Conservation (phyloP, 2,329 filamentous ascomycete species). For the Thelonectria discophora region DNA sequence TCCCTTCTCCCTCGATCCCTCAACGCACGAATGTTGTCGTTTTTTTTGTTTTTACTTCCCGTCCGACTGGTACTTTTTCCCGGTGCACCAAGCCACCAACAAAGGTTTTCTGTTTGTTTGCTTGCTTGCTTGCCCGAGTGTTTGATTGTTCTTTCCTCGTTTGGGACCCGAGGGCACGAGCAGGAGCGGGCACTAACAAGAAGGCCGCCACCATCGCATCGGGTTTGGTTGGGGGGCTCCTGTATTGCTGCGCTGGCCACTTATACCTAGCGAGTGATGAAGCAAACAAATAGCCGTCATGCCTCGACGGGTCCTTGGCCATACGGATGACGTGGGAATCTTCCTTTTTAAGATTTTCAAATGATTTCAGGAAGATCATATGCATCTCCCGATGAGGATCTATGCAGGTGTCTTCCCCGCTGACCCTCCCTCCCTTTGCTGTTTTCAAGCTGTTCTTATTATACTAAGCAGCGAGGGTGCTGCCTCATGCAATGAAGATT, state of each 20-base stretch:
- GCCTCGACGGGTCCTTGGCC: no score
- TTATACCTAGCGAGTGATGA: background rate
- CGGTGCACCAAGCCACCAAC: background rate
- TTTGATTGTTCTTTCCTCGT: background rate
- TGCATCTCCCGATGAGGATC: conserved; percentile 1
- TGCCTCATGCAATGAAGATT: no score
- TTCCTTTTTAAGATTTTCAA: conserved; percentile 2
- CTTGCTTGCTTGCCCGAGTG: background rate
- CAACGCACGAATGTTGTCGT: background rate
- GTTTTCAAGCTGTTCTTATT: no score
- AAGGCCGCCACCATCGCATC: conserved; percentile 38
- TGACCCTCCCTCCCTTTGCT: no score
- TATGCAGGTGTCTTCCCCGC: no score
- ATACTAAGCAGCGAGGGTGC: no score
- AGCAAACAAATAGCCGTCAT: no score
- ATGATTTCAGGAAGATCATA: conserved; percentile 8
- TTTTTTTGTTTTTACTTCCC: background rate
- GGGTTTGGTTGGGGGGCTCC: conserved; percentile 24
- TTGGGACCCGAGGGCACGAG: conserved; percentile 8
- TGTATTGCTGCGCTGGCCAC: conserved; percentile 9
- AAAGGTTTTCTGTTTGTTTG: background rate
- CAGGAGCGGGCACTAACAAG: conserved; percentile 38
- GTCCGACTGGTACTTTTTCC: background rate
- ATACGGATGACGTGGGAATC: conserved; percentile 1
- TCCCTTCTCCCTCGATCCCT: background rate